Evolutionary conservation across 768 basidiomycete species (phyloP), one percentile per base, ranked within the genome.

Genomic region (Leccinum variicolor): DNA sequence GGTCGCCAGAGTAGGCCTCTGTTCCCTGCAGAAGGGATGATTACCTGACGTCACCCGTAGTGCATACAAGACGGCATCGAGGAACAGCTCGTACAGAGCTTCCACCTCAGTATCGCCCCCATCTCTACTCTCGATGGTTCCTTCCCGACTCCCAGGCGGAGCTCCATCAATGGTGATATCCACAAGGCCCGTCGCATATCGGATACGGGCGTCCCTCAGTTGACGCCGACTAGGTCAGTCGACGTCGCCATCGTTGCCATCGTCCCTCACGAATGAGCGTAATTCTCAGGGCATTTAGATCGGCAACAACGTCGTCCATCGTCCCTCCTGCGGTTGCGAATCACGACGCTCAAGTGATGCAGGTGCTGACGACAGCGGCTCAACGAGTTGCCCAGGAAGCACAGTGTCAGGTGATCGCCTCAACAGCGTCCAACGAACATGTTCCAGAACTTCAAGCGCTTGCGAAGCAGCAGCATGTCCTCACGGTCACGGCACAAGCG

Each of bases 381-480:
- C 86, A 89, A 64, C 86, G 87, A 46, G 87, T 92, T 23, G 87
- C 86, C 11, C 84, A 87, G 66, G 85, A 88, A 66, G 84, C 81
- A 13, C 85, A 88, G 62, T 84, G 82, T 6, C 87, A 89, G 66
- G 79, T 84, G 45, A 81, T 85, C 54, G 81, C 79, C 17, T 75
- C 79, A 19, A 75, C 78, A 23, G 74, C 72, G 28, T 77, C 80
- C n/a, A 79, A 76, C 52, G 76, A 76, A 31, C 71, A 75, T 28
- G 75, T 72, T 17, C 74, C 72, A 8, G 79, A 86, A 62, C 69
- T 89, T 11, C 82, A 87, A 66, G 84, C 84, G 25, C 81, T 93
- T 53, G 86, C 82, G 51, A 90, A 89, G 70, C 90, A 92, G 75
- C 90, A 89, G 65, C 84, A 90, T 62, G 88, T 92, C 56, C 78